Base-by-base conservation (phyloP, 1,139 yeast species). In the Geotrichum bryndzae region DNA sequence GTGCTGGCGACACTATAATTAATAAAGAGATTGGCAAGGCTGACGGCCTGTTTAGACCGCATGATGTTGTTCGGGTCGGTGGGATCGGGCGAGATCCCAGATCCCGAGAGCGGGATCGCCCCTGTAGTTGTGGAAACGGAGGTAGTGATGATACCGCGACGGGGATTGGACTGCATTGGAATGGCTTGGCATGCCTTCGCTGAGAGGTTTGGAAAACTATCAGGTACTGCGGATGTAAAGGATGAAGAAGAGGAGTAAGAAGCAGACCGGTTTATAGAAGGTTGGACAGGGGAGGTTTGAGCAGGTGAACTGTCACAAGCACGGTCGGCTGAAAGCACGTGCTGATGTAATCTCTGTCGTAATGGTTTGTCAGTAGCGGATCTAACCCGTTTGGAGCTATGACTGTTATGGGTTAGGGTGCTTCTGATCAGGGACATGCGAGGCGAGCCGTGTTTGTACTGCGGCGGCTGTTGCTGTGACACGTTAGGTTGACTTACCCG, bases 1-100 rank as follows among this genome's bases (percentile, higher is more conserved):
- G 27, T 29, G 25, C 41, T 54, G 3, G 57, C 57, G 13, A 54
- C 46, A n/a, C n/a, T 54, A 29, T 54, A 54, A 25, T 54, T 54
- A 25, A 54, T 54, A 27, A 54, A 54, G 35, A 54, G 45, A 3
- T 23, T 31, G 22, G 57, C 57, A 8, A 54, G 52, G 23, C 27
- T 54, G 2, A 51, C 52, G 11, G 57, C 57, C 31, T 54, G 52
- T 45, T 46, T 54, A 27, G 57, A 41, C 13, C 41, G 41, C 3
- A 13, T 35, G 11, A 35, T 13, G 41, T 35, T 35, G 41, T 35
- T 35, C 15, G 41, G 41, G 41, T 35, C 41, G 10, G 41, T 35
- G 11, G 41, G 41, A 35, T 35, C 41, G 41, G 41, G 41, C 15
- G 41, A 35, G 41, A 35, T 6, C 15, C 11, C 15, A 13, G 10